Base-by-base conservation (phyloP, 1,284 basidiomycete genomes). In the Trichosporon asahii region DNA sequence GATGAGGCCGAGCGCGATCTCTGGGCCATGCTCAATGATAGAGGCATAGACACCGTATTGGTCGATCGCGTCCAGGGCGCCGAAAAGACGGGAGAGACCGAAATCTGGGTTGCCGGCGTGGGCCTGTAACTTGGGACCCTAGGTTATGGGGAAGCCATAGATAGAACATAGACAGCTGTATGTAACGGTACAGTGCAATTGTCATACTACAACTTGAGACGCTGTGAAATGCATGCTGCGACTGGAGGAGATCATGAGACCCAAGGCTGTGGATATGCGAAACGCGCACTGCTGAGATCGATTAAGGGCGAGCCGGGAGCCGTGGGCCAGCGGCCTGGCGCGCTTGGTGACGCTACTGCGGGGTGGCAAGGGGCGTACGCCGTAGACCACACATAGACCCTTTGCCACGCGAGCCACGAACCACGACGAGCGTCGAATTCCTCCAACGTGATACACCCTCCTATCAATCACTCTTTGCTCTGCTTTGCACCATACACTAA, bases 1-100 rank as follows among this genome's bases (percentile, higher is more conserved):
- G 90, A 95, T 77, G 76, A 84, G 0, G 87, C 87, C 0, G 93
- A 95, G 81, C 84, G 91, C 55, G 86, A 85, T 2, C 82, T 94
- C 27, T 94, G 92, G 92, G 82, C 84, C 7, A 85, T 88, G 84
- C 82, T 86, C n/a, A 76, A 80, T 18, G 83, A 83, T 0, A 83
- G 72, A 5, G 78, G 79, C 0, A 75, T 84, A 1, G 65, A 66
- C 23, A 69, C 81, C 73, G 73, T 74, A 5, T 27, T 86, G 25
- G 89, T 94, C 0, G 75, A 81, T 29, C 86, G 90, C 65, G 84
- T 87, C 49, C 84, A 85, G 64, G 85, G 93, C 0, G 89, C 86
- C 5, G 85, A 86, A 70, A 81, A 68, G 40, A 76, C 79, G 4
- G 81, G 80, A 3, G 64, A 72, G 61, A 87, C 92, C 12, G 92